phyloP scores from a whole-genome alignment of 495 filamentous ascomycete species.

The Letharia columbiana region DNA sequence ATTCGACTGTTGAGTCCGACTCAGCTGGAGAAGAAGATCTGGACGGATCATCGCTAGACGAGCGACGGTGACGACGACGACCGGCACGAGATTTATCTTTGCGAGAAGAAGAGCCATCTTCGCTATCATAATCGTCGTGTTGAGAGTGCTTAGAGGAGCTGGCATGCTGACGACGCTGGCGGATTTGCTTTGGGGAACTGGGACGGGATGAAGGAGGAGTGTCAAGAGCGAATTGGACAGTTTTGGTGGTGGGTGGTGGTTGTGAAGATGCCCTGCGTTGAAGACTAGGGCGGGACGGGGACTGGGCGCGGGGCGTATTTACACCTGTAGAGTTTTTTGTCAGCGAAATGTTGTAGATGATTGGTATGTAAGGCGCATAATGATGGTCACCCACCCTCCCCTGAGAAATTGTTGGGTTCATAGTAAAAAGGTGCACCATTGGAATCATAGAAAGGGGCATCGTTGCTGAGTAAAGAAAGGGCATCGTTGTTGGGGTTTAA shows the following conservation, averaged over 20 bases:
- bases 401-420: conserved; percentile 28
- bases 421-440: conserved; percentile 35
- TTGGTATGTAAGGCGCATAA: conserved; percentile 25
- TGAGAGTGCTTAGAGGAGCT: conserved; percentile 11
- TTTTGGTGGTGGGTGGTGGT: conserved; percentile 23
- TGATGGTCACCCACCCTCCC: conserved; percentile 32
- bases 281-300: conserved; percentile 18
- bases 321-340: conserved; percentile 21
- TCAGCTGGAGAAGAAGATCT: conserved; percentile 26
- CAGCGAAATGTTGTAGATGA: conserved; percentile 18
- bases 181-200: conserved; percentile 20
- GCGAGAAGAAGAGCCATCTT: conserved; percentile 13
- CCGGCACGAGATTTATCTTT: conserved; percentile 18
- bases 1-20: conserved; percentile 42
- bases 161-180: conserved; percentile 25
- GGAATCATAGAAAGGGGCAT: conserved; percentile 23
- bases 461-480: conserved; percentile 11
- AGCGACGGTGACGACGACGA: conserved; percentile 28
- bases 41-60: conserved; percentile 17
- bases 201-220: conserved; percentile 16
- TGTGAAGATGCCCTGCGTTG: conserved; percentile 24
- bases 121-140: conserved; percentile 22
- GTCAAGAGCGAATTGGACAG: conserved; percentile 24
- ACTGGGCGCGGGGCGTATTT: conserved; percentile 24
- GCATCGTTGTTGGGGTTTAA: conserved; percentile 12